phyloP scores from a whole-genome alignment of 129 eudicot genomes.

The Helichrysum umbraculigerum region DNA sequence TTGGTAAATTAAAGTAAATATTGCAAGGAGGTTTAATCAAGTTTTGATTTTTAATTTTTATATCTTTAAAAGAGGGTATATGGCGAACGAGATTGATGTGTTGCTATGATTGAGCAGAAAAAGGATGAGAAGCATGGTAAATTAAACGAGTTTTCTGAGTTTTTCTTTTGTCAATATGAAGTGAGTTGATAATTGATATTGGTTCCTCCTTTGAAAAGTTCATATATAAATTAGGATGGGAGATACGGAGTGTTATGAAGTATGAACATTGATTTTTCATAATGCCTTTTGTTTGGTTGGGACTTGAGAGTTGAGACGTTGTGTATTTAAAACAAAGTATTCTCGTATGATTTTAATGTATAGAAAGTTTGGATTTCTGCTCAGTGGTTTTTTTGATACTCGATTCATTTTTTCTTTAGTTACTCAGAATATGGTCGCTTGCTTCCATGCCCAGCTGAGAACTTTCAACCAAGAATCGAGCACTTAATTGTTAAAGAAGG shows the following conservation, averaged over 20 bases:
- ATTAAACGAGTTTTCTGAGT: neutral
- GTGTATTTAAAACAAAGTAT: neutral
- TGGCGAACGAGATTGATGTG: neutral
- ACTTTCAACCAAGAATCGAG: slow-evolving; percentile 66
- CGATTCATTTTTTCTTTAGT: slow-evolving; percentile 35
- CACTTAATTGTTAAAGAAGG: slow-evolving; percentile 82
- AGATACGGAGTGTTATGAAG: neutral
- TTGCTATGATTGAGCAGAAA: neutral
- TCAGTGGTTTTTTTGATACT: slow-evolving; percentile 14
- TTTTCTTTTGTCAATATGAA: neutral
- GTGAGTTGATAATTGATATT: neutral
- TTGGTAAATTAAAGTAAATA: too few relatives aligned
- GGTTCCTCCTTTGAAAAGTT: neutral
- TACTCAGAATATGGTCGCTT: slow-evolving; percentile 59
- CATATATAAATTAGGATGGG: too few relatives aligned
- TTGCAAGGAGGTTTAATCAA: too few relatives aligned
- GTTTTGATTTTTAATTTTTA: too few relatives aligned
- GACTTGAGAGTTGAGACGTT: too few relatives aligned
- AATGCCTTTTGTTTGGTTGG: too few relatives aligned
- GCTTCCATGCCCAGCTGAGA: slow-evolving; percentile 74
- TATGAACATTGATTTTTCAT: neutral
- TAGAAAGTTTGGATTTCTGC: slow-evolving; percentile 17
- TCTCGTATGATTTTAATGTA: neutral
- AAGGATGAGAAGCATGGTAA: neutral
- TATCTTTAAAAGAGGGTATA: too few relatives aligned